Conservation (phyloP, 2,329 filamentous ascomycete genomes). For the Pseudogymnoascus sp. region DNA sequence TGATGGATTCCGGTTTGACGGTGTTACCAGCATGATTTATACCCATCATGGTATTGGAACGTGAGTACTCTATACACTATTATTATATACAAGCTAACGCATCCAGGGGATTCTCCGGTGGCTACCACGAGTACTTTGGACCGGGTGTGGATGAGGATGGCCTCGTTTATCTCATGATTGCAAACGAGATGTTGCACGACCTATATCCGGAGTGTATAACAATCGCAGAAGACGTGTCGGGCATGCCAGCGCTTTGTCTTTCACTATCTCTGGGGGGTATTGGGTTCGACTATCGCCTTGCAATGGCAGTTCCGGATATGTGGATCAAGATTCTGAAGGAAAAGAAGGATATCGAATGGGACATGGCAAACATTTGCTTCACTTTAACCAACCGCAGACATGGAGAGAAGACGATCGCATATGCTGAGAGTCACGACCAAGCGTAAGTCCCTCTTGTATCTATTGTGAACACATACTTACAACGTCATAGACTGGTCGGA, state of each 20-base stretch:
- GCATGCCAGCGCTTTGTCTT: slow-evolving; percentile 95
- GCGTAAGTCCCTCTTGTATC: slow-evolving; percentile 57
- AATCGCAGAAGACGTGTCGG: slow-evolving; percentile 93
- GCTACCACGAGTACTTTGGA: slow-evolving; percentile 98
- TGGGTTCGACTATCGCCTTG: slow-evolving; percentile 93
- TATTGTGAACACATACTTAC: slow-evolving; percentile 17
- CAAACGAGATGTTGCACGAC: slow-evolving; percentile 91
- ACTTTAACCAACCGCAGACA: slow-evolving; percentile 89
- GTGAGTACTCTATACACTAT: slow-evolving; percentile 42
- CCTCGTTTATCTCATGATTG: slow-evolving; percentile 89
- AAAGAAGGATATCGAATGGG: slow-evolving; percentile 78
- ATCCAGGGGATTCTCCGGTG: slow-evolving; percentile 81
- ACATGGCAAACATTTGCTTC: slow-evolving; percentile 75
- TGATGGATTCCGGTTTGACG: slow-evolving; percentile 96
- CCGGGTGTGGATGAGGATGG: slow-evolving; percentile 84
- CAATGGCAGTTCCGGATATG: slow-evolving; percentile 97
- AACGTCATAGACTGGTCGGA: slow-evolving; percentile 69
- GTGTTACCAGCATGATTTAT: slow-evolving; percentile 98
- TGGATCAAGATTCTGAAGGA: slow-evolving; percentile 99
- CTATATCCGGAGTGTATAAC: slow-evolving; percentile 84
- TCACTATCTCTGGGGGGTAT: slow-evolving; percentile 79
- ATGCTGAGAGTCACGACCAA: slow-evolving; percentile 95
- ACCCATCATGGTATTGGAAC: slow-evolving; percentile 93
- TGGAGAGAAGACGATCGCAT: slow-evolving; percentile 97
- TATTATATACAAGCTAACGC: slow-evolving; percentile 14